Conservation (phyloP, 331 rosid species). For the Quercus lobata region DNA sequence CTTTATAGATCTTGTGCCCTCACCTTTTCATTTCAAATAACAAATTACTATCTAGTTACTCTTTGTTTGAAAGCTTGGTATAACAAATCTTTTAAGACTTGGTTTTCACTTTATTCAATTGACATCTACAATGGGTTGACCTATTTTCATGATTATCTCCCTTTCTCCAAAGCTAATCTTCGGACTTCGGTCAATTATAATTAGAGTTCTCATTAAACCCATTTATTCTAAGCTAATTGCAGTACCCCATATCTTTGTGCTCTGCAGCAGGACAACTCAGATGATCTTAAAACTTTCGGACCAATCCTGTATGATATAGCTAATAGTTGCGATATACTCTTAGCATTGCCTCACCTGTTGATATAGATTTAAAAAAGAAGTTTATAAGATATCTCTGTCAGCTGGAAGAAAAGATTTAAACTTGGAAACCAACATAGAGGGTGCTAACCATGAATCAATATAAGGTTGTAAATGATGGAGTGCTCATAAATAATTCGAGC, state of each 20-base stretch:
- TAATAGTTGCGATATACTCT: slow-evolving; percentile 43
- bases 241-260: slow-evolving; percentile 82
- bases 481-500: no score
- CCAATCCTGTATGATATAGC: slow-evolving; percentile 54
- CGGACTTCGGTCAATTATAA: not conserved
- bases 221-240: slow-evolving; percentile 3
- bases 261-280: slow-evolving; percentile 78
- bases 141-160: not conserved
- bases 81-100: not conserved
- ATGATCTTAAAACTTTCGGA: slow-evolving; percentile 69
- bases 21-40: not conserved
- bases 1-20: no score
- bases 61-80: not conserved
- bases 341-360: not conserved
- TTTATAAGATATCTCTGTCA: no score
- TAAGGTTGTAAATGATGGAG: no score
- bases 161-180: not conserved
- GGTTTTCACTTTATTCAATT: not conserved
- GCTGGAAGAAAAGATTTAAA: no score
- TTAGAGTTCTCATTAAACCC: not conserved
- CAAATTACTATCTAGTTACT: not conserved
- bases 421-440: no score
- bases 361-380: no score
- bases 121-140: not conserved
- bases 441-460: no score